A percentile compares a stretch with the other conserved stretches of the same genome.
These are phyloP conservation scores for Tillandsia leiboldiana DNA, from an alignment of 176 grass and related monocot genomes.

Conservation along the genomic window DNA sequence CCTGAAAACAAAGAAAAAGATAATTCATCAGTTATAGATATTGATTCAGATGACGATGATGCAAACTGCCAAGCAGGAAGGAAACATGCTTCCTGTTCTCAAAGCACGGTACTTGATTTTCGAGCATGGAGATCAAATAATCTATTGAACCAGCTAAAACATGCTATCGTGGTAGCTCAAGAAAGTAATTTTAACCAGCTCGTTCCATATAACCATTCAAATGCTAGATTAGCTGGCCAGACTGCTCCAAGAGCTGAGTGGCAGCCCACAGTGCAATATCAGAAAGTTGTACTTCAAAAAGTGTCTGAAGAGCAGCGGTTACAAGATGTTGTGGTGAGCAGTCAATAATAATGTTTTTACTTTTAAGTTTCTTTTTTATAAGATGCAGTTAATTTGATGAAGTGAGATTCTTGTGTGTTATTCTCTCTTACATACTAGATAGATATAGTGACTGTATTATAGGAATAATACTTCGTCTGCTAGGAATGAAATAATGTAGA, in stretches of 20 bases:
- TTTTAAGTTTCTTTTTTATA: no score
- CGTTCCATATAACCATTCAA: slow-evolving; percentile 29
- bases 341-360: no score
- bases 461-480: no score
- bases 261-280: slow-evolving; percentile 59
- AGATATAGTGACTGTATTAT: no score
- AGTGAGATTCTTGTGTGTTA: no score
- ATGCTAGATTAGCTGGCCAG: slow-evolving; percentile 16
- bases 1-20: slow-evolving; percentile 17
- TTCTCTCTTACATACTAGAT: no score
- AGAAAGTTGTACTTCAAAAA: slow-evolving; percentile 64
- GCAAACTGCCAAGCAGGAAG: slow-evolving; percentile 19
- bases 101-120: slow-evolving; percentile 20
- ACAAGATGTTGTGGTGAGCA: slow-evolving; percentile 36
- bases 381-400: no score
- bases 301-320: slow-evolving; percentile 43
- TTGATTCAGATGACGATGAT: slow-evolving; percentile 93
- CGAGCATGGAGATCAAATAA: slow-evolving; percentile 12
- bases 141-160: slow-evolving; percentile 17
- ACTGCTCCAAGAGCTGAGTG: slow-evolving; percentile 29
- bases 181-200: slow-evolving; percentile 34
- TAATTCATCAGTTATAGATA: slow-evolving; percentile 35
- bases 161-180: slow-evolving; percentile 14
- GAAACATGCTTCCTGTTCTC: slow-evolving; percentile 16
- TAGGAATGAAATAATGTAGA: no score